phyloP scores from a whole-genome alignment of 495 filamentous ascomycete genomes.

The Aspergillus nidulans region DNA sequence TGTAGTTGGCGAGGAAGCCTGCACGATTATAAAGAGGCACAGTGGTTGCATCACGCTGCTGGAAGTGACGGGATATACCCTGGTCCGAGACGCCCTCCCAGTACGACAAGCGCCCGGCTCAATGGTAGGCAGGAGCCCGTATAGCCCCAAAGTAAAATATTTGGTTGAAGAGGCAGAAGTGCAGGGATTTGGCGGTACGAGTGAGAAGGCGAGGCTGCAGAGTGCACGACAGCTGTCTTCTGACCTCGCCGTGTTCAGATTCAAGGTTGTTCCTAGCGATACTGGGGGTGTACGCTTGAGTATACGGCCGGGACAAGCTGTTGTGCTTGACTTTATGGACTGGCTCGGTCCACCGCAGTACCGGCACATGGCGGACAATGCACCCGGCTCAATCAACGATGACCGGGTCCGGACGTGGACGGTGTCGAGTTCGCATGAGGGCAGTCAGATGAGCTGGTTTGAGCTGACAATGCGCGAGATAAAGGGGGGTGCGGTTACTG shows the following conservation, averaged over 20 bases:
- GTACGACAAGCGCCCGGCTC: background rate
- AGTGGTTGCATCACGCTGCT: background rate
- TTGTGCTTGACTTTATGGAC: background rate
- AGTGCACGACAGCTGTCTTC: background rate
- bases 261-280: background rate
- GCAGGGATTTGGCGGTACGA: background rate
- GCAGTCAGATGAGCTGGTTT: background rate
- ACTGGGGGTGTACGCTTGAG: background rate
- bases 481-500: background rate
- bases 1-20: background rate
- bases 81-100: background rate
- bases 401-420: background rate
- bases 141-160: background rate
- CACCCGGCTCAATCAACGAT: background rate
- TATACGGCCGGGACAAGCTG: background rate
- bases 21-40: background rate
- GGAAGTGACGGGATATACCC: background rate
- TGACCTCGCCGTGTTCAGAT: background rate
- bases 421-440: background rate
- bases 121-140: background rate
- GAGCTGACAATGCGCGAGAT: slow-evolving; percentile 1
- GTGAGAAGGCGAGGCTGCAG: background rate
- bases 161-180: background rate
- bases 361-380: background rate
- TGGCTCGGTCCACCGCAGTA: background rate